Evolutionary conservation across 1,284 basidiomycete species (phyloP).

Genomic region (Vanrija humicola): DNA sequence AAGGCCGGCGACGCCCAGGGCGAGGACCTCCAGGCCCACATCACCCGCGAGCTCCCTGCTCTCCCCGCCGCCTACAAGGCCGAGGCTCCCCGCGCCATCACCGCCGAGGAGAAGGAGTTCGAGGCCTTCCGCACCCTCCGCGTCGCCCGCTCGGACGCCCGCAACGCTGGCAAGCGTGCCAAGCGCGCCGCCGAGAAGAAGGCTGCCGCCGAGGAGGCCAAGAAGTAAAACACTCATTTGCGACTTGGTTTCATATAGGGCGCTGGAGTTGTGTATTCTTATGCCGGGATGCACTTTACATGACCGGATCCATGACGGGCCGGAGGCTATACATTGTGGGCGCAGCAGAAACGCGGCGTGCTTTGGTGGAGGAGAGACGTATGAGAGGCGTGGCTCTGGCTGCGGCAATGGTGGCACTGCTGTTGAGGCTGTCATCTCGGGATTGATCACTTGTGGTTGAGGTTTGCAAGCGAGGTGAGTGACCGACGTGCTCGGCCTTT

Average conservation of each 20-base stretch:
- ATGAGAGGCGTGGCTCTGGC: too few relatives aligned
- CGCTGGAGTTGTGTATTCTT: constrained; percentile 22
- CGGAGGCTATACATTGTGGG: neutral
- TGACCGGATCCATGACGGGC: constrained; percentile 11
- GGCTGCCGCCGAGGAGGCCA: constrained; percentile 47
- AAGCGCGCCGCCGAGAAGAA: constrained; percentile 53
- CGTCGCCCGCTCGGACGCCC: constrained; percentile 72
- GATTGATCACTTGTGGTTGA: too few relatives aligned
- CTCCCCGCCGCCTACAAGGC: constrained; percentile 64
- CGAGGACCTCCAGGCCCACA: constrained; percentile 77
- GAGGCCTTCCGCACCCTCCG: constrained; percentile 87
- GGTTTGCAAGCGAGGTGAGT: too few relatives aligned
- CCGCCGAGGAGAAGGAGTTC: constrained; percentile 83
- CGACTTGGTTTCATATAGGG: constrained; percentile 14
- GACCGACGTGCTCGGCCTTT: too few relatives aligned
- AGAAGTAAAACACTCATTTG: constrained; percentile 25
- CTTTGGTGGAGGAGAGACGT: neutral
- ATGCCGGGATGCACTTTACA: constrained; percentile 22
- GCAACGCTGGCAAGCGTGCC: constrained; percentile 85
- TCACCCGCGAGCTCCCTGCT: constrained; percentile 67
- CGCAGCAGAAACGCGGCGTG: too few relatives aligned
- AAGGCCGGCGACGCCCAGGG: constrained; percentile 91
- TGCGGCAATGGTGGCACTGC: neutral
- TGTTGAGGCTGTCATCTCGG: too few relatives aligned
- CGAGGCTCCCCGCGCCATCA: constrained; percentile 92